Evolutionary conservation across 371 early-diverging fungal species (phyloP).

Genomic region (Cokeromyces recurvatus): DNA sequence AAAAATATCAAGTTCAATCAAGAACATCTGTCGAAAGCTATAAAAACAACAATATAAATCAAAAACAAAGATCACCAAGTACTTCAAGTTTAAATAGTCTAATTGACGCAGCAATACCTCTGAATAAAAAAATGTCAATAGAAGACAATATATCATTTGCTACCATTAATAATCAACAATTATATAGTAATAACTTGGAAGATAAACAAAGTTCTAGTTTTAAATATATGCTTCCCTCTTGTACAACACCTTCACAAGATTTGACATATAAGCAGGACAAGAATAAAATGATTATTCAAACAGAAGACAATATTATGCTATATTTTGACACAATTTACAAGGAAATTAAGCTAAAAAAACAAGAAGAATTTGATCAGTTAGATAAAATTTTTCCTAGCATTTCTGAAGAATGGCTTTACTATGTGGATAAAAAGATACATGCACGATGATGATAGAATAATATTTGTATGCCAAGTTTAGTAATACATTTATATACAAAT

Average conservation of each 20-base stretch:
- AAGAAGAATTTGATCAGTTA: slow-evolving; percentile 9
- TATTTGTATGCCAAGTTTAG: neutral
- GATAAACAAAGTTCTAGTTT: slow-evolving; percentile 17
- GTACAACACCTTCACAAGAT: slow-evolving; percentile 9
- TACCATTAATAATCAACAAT: neutral
- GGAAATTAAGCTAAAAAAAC: slow-evolving; percentile 19
- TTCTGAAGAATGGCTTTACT: slow-evolving; percentile 19
- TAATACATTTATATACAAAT: no score
- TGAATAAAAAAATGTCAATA: slow-evolving; percentile 4
- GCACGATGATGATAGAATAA: neutral
- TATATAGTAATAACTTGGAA: no score
- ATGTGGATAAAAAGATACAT: slow-evolving; percentile 8
- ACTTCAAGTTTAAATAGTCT: slow-evolving; percentile 12
- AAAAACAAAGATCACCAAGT: slow-evolving; percentile 8
- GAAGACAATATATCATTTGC: neutral
- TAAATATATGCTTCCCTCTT: slow-evolving; percentile 19
- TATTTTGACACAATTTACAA: slow-evolving; percentile 17
- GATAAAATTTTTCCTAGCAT: slow-evolving; percentile 19
- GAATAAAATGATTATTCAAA: no score
- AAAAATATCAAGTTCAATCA: slow-evolving; percentile 35
- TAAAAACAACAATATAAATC: neutral
- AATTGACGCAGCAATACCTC: no score
- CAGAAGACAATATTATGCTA: no score
- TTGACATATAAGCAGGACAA: slow-evolving; percentile 16
- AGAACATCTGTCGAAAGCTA: slow-evolving; percentile 10